Percentiles rank a stretch among this genome's conserved stretches.
These are phyloP conservation scores for Begonia masoniana DNA, from an alignment of 306 rosid genomes.

Conservation along the genomic window DNA sequence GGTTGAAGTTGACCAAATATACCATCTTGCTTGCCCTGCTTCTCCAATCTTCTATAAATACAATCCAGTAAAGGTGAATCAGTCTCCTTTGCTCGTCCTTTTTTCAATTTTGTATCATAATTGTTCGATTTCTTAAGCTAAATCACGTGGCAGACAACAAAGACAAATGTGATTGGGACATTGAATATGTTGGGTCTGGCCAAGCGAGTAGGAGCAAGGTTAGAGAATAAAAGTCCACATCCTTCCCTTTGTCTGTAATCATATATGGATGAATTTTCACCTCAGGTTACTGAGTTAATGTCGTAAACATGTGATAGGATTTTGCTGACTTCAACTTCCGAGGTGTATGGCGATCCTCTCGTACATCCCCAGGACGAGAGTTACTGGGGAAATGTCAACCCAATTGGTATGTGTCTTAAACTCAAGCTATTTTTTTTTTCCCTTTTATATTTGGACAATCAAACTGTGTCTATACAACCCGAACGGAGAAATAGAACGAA, in stretches of 20 bases:
- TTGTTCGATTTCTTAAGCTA: no score
- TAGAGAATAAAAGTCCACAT: not conserved
- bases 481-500: no score
- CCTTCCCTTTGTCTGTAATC: no score
- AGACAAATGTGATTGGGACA: conserved; percentile 95
- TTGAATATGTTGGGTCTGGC: conserved; percentile 98
- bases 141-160: conserved; percentile 49
- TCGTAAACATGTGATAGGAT: conserved; percentile 39
- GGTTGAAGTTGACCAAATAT: conserved; percentile 89
- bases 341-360: conserved; percentile 95
- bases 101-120: no score
- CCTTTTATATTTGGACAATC: no score
- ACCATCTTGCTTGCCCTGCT: conserved; percentile 97
- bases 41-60: conserved; percentile 96
- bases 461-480: no score
- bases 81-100: no score
- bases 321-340: conserved; percentile 94
- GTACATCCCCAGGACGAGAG: conserved; percentile 83
- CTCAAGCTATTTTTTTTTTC: no score
- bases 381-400: conserved; percentile 99
- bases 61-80: conserved; percentile 86
- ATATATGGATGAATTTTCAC: not conserved
- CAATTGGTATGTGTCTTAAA: conserved; percentile 42
- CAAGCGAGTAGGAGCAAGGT: conserved; percentile 98
- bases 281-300: conserved; percentile 9